phyloP scores from a whole-genome alignment of 305 asterid species.

The Withania somnifera region DNA sequence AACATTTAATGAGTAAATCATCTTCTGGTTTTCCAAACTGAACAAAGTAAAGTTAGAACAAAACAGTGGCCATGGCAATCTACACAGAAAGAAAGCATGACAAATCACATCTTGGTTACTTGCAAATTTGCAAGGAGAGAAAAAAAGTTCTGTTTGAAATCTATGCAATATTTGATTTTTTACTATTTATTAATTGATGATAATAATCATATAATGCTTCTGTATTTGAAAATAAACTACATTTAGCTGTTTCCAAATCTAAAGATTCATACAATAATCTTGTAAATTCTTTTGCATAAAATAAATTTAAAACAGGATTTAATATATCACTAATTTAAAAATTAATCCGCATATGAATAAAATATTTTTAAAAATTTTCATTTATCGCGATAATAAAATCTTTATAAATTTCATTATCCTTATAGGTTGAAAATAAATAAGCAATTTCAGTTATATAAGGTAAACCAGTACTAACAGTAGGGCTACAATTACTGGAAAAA shows the following conservation, averaged over 20 bases:
- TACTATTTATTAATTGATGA: not conserved
- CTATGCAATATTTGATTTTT: not conserved
- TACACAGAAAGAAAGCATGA: no score
- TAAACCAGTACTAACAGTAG: not conserved
- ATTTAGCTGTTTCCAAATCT: not conserved
- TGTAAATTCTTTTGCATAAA: not conserved
- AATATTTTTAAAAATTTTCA: not conserved
- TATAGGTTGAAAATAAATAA: not conserved
- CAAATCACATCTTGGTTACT: no score
- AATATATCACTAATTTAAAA: not conserved
- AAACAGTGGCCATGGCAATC: no score
- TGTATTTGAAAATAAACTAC: not conserved
- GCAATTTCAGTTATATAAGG: not conserved
- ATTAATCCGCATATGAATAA: not conserved
- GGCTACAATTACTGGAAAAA: not conserved
- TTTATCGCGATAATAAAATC: not conserved
- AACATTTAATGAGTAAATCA: no score
- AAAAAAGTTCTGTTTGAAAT: no score
- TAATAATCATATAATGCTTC: not conserved
- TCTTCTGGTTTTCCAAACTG: no score
- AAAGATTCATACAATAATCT: not conserved
- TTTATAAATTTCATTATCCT: not conserved
- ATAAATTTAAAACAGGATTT: not conserved
- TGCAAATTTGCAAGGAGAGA: no score
- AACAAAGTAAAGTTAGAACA: no score